phyloP scores from a whole-genome alignment of 2,329 filamentous ascomycete species.

The Xylaria polymorpha region DNA sequence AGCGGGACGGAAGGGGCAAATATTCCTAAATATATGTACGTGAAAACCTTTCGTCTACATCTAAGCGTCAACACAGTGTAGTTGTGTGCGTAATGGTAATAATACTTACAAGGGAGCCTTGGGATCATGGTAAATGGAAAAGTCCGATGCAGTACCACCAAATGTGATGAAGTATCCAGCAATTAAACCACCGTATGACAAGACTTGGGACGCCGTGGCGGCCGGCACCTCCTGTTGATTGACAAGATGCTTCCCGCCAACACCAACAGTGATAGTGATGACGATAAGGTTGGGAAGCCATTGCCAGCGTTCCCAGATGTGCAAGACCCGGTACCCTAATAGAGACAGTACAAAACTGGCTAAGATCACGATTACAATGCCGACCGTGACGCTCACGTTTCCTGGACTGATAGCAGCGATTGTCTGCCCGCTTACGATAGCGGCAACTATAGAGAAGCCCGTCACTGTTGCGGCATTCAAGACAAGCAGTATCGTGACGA shows the following conservation, averaged over 20 bases:
- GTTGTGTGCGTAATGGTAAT: too few relatives aligned
- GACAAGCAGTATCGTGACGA: slow-evolving; percentile 59
- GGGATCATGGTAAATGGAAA: slow-evolving; percentile 66
- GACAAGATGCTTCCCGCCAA: slow-evolving; percentile 61
- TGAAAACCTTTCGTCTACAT: slow-evolving; percentile 52
- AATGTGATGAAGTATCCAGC: slow-evolving; percentile 67
- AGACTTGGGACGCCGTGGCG: slow-evolving; percentile 45
- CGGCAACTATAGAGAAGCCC: slow-evolving; percentile 68
- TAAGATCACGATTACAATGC: slow-evolving; percentile 67
- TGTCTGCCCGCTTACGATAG: slow-evolving; percentile 66
- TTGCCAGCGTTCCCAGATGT: slow-evolving; percentile 66
- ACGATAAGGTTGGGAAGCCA: slow-evolving; percentile 67
- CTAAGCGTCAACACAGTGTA: neutral
- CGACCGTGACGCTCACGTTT: slow-evolving; percentile 62
- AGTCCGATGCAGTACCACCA: slow-evolving; percentile 66
- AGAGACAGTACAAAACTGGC: slow-evolving; percentile 66
- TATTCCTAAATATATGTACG: slow-evolving; percentile 65
- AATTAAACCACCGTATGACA: slow-evolving; percentile 60
- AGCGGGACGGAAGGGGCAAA: slow-evolving; percentile 62
- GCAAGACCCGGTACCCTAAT: slow-evolving; percentile 65
- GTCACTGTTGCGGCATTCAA: slow-evolving; percentile 58
- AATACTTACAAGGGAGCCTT: slow-evolving; percentile 35
- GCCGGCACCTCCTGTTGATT: slow-evolving; percentile 38
- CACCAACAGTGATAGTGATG: slow-evolving; percentile 64
- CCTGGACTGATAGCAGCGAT: slow-evolving; percentile 60